These are phyloP conservation scores for Trichoderma guizhouense DNA, from an alignment of 2,329 filamentous ascomycete species.

Conservation along the genomic window DNA sequence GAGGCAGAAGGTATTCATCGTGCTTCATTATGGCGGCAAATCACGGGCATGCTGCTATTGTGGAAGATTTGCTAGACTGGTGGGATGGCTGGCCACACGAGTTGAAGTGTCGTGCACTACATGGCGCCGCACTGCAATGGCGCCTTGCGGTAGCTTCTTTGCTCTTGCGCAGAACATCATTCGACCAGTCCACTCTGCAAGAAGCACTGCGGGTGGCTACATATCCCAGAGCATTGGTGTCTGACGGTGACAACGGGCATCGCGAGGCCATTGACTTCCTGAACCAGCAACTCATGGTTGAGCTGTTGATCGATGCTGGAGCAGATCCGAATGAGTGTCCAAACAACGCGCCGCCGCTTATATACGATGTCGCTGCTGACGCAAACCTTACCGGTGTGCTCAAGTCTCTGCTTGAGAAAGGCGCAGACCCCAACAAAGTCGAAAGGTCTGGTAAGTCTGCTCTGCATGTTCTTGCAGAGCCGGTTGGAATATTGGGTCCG, in stretches of 20 bases:
- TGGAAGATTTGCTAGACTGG: slow-evolving; percentile 21
- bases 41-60: slow-evolving; percentile 20
- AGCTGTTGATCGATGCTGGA: slow-evolving; percentile 23
- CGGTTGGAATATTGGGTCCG: background rate
- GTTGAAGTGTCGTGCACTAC: slow-evolving; percentile 15
- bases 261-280: slow-evolving; percentile 19
- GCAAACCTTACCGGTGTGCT: slow-evolving; percentile 22
- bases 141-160: slow-evolving; percentile 16
- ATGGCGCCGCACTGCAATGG: slow-evolving; percentile 19
- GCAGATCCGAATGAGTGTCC: slow-evolving; percentile 21
- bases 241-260: background rate
- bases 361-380: slow-evolving; percentile 13
- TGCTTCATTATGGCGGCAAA: slow-evolving; percentile 18
- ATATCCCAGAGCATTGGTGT: background rate
- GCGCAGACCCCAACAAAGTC: slow-evolving; percentile 24
- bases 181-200: slow-evolving; percentile 7
- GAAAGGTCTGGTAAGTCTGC: slow-evolving; percentile 20
- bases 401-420: slow-evolving; percentile 26
- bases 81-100: slow-evolving; percentile 21
- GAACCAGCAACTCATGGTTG: slow-evolving; percentile 22
- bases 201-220: slow-evolving; percentile 1
- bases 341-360: background rate
- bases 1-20: background rate
- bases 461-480: slow-evolving; percentile 23
- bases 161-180: slow-evolving; percentile 11